Evolutionary conservation across 345 rosid genomes (phyloP), one percentile per base, ranked within the genome.

Genomic region (Rhizophora mangle): DNA sequence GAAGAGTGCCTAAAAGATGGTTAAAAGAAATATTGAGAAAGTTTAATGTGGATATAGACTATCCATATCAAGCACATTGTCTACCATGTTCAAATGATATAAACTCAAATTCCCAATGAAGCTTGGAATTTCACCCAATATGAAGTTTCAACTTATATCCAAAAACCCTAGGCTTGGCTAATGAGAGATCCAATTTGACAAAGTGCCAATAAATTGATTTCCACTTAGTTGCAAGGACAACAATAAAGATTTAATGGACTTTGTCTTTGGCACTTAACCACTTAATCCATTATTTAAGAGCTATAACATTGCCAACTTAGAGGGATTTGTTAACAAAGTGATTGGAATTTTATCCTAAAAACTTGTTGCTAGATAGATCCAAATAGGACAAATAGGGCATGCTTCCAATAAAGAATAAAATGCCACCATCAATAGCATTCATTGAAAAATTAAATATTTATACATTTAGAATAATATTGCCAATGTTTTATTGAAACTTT

Each of bases 211-310:
- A 39, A 39, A 9, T 0, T 10, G 46, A 11, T 39, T 43, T 43
- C 18, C 18, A 13, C 49, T 13, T 43, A 43, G 18, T 43, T 43
- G 5, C 19, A 43, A 13, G 18, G 5, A 43, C 5, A 0, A 0
- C 49, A 43, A 43, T 43, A 18, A 13, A 43, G 49, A 13, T 43
- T 11, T 13, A 43, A 13, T 43, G 18, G 49, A 43, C 49, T 13
- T 43, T 3, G 18, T 43, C 49, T 43, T 43, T 13, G 18, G 49
- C 18, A 3, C 16, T 13, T 53, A 3, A 15, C 69, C 69, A 27
- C 24, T 43, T 34, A 66, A 66, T n/a, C 6, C 22, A 26, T 66
- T 53, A 20, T 66, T 53, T n/a, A 31, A 66, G 54, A 66, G 30
- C 22, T 21, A 6, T 6, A 66, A 16, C 31, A 13, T 1, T 3